Percentiles rank a stretch among this genome's conserved stretches.
phyloP scores from a whole-genome alignment of 2,329 filamentous ascomycete species.

The Tolypocladium tundrense region DNA sequence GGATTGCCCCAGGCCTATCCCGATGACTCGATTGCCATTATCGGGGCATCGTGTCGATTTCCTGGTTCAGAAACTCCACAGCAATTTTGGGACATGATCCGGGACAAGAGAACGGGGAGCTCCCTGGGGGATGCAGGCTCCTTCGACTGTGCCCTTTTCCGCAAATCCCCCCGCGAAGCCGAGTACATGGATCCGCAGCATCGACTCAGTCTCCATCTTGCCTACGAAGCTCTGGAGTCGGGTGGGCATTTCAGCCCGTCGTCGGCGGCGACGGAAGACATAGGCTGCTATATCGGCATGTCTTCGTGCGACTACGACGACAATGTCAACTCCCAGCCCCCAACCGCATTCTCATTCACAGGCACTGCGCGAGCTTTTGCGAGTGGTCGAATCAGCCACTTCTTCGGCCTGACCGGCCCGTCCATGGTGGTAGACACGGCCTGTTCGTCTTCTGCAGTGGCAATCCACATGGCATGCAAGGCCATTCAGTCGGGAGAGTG shows the following conservation, averaged over 20 bases:
- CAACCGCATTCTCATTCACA: slow-evolving; percentile 20
- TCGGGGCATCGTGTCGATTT: slow-evolving; percentile 1
- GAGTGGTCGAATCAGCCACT: slow-evolving; percentile 20
- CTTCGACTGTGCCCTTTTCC: slow-evolving; percentile 19
- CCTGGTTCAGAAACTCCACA: not conserved
- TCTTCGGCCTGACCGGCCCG: slow-evolving; percentile 25
- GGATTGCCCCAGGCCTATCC: not conserved
- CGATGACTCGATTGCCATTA: not conserved
- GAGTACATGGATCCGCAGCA: slow-evolving; percentile 23
- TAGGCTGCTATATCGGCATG: slow-evolving; percentile 16
- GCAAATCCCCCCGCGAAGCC: slow-evolving; percentile 15
- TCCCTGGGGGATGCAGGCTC: slow-evolving; percentile 8
- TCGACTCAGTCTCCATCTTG: slow-evolving; percentile 19
- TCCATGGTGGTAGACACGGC: slow-evolving; percentile 24
- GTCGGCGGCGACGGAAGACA: not conserved
- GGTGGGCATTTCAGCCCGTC: slow-evolving; percentile 7
- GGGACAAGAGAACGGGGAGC: not conserved
- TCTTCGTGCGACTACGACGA: slow-evolving; percentile 13
- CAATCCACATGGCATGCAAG: slow-evolving; percentile 21
- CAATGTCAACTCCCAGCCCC: slow-evolving; percentile 11
- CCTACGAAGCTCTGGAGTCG: slow-evolving; percentile 20
- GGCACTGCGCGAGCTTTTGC: slow-evolving; percentile 22
- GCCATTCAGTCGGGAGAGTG: slow-evolving; percentile 18
- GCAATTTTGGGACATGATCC: slow-evolving; percentile 9
- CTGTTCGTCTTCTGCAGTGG: slow-evolving; percentile 24